Percentiles rank a stretch among this genome's conserved stretches.
These are phyloP conservation scores for Cutaneotrichosporon spelunceum DNA, from an alignment of 1,284 basidiomycete species.

Conservation along the genomic window DNA sequence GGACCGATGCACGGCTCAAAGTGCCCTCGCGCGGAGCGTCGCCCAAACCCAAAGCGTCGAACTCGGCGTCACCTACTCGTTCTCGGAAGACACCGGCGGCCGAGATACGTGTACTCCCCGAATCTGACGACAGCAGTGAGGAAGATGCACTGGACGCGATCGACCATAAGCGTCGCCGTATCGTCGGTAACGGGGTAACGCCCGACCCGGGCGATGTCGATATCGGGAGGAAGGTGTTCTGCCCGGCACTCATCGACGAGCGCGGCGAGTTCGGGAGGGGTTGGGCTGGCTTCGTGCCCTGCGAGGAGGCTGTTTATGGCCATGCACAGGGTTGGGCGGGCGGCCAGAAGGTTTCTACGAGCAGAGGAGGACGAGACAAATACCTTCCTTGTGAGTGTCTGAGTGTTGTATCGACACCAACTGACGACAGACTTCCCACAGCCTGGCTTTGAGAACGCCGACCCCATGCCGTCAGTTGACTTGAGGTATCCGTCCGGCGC, in stretches of 20 bases:
- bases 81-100: slow-evolving; percentile 7
- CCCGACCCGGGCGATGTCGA: slow-evolving; percentile 21
- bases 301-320: slow-evolving; percentile 37
- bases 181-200: slow-evolving; percentile 10
- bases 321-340: slow-evolving; percentile 33
- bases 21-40: neutral
- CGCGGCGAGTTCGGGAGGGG: slow-evolving; percentile 42
- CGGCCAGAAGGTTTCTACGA: slow-evolving; percentile 20
- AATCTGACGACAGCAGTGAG: slow-evolving; percentile 24
- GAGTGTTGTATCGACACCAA: neutral
- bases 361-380: slow-evolving; percentile 17
- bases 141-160: slow-evolving; percentile 20
- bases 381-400: slow-evolving; percentile 23
- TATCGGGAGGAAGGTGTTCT: slow-evolving; percentile 31
- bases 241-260: slow-evolving; percentile 34
- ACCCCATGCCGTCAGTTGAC: slow-evolving; percentile 44
- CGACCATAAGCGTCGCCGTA: slow-evolving; percentile 21
- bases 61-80: slow-evolving; percentile 10
- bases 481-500: slow-evolving; percentile 52
- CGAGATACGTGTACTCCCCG: slow-evolving; percentile 21
- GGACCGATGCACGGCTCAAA: neutral
- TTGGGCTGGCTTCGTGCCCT: slow-evolving; percentile 41
- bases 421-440: slow-evolving; percentile 45
- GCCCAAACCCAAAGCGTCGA: neutral
- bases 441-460: slow-evolving; percentile 43